phyloP scores from a whole-genome alignment of 495 filamentous ascomycete species.

The Jackrogersella minutella region DNA sequence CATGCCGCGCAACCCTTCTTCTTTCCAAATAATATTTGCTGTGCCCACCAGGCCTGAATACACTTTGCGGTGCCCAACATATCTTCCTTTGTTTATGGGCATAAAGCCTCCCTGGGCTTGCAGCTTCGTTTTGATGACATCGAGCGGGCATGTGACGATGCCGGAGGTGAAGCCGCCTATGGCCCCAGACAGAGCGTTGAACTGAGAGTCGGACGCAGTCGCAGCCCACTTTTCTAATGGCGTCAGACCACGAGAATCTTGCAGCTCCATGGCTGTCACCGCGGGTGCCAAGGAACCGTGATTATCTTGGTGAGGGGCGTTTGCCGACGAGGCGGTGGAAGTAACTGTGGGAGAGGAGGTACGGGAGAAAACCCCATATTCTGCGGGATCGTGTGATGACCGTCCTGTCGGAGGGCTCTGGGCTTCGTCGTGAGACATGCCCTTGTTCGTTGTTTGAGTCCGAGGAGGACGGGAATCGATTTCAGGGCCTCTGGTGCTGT shows the following conservation, averaged over 20 bases:
- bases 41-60: conserved; percentile 91
- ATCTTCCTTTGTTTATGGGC: conserved; percentile 50
- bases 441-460: conserved; percentile 37
- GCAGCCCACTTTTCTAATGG: conserved; percentile 65
- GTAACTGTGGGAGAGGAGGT: conserved; percentile 39
- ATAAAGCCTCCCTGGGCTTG: conserved; percentile 91
- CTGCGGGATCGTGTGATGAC: conserved; percentile 44
- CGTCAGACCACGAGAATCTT: conserved; percentile 54
- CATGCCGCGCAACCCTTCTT: conserved; percentile 90
- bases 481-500: conserved; percentile 37
- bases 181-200: conserved; percentile 79
- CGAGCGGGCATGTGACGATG: conserved; percentile 93
- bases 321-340: conserved; percentile 36
- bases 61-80: conserved; percentile 60
- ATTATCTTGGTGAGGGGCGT: conserved; percentile 20
- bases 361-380: conserved; percentile 54
- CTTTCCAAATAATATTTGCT: conserved; percentile 78
- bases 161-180: conserved; percentile 89
- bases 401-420: conserved; percentile 47
- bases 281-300: conserved; percentile 30
- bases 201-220: conserved; percentile 56
- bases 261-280: conserved; percentile 44
- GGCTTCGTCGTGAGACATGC: conserved; percentile 58
- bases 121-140: conserved; percentile 98
- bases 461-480: conserved; percentile 30